phyloP scores from a whole-genome alignment of 352 stramenopile genomes.

The Phytophthora idaei region DNA sequence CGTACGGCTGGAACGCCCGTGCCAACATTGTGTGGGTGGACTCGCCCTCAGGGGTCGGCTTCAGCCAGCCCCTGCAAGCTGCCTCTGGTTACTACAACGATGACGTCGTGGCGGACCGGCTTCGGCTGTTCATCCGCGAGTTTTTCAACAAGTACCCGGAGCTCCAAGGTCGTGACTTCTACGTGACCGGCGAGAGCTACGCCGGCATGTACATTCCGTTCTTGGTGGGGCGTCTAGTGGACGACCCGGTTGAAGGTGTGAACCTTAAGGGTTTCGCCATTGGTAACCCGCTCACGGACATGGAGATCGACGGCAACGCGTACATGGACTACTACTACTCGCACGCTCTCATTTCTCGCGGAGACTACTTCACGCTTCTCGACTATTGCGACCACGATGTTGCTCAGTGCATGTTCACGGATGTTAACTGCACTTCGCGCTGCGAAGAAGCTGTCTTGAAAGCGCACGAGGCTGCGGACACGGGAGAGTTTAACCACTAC shows the following conservation, averaged over 20 bases:
- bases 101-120: constrained; percentile 56
- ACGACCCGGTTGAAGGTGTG: constrained; percentile 48
- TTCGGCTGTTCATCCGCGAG: constrained; percentile 63
- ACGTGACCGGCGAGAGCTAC: constrained; percentile 90
- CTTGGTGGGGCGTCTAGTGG: constrained; percentile 69
- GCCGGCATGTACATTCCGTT: constrained; percentile 89
- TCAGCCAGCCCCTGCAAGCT: constrained; percentile 57
- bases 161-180: constrained; percentile 72
- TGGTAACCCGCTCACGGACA: constrained; percentile 77
- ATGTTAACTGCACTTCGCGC: constrained; percentile 48
- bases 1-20: constrained; percentile 88
- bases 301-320: constrained; percentile 62
- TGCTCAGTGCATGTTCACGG: constrained; percentile 64
- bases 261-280: constrained; percentile 75
- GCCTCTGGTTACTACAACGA: constrained; percentile 64
- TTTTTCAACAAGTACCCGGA: constrained; percentile 86
- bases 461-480: constrained; percentile 46
- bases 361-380: constrained; percentile 61
- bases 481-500: constrained; percentile 62
- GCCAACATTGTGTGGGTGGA: constrained; percentile 92
- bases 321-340: constrained; percentile 85
- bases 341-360: constrained; percentile 73
- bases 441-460: constrained; percentile 54
- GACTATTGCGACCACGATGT: constrained; percentile 59
- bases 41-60: constrained; percentile 88